A percentile compares a stretch with the other conserved stretches of the same genome.
These are phyloP conservation scores for Mycena maculata DNA, from an alignment of 768 basidiomycete genomes.

Conservation along the genomic window DNA sequence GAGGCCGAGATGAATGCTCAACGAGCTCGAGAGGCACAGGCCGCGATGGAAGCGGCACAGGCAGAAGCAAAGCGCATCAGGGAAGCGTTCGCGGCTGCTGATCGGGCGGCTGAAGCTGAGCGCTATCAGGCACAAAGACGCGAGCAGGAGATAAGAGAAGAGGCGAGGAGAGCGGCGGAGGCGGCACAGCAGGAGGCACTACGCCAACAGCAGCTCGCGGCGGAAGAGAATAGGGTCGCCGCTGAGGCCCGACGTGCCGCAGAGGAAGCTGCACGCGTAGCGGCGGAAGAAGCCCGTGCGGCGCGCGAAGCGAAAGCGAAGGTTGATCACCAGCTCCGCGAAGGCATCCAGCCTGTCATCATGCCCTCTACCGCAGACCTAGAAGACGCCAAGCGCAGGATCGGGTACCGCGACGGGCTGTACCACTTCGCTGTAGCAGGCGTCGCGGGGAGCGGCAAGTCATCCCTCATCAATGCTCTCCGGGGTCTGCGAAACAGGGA, in stretches of 20 bases:
- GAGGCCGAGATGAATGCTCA: conserved; percentile 15
- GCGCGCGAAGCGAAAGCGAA: background rate
- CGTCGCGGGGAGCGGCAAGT: conserved; percentile 50
- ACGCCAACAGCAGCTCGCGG: conserved; percentile 44
- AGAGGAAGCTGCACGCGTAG: conserved; percentile 2
- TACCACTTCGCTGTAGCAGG: conserved; percentile 51
- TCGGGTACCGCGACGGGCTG: conserved; percentile 37
- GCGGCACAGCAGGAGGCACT: conserved; percentile 40
- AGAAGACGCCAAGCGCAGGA: conserved; percentile 20
- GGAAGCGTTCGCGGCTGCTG: conserved; percentile 3
- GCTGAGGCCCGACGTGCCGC: conserved; percentile 15
- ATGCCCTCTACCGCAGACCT: conserved; percentile 43
- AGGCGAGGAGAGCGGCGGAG: conserved; percentile 25
- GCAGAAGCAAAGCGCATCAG: conserved; percentile 14
- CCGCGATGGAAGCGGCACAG: conserved; percentile 14
- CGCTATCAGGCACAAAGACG: conserved; percentile 12
- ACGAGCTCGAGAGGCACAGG: conserved; percentile 14
- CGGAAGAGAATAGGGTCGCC: conserved; percentile 32
- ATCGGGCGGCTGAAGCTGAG: conserved; percentile 2
- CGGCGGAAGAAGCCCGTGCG: conserved; percentile 1
- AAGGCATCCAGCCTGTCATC: conserved; percentile 42
- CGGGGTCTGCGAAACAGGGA: conserved; percentile 43
- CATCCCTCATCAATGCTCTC: conserved; percentile 50
- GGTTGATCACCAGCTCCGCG: conserved; percentile 11
- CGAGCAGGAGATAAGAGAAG: conserved; percentile 11